phyloP scores from a whole-genome alignment of 73 alveolate species.

The Stentor coeruleus region DNA sequence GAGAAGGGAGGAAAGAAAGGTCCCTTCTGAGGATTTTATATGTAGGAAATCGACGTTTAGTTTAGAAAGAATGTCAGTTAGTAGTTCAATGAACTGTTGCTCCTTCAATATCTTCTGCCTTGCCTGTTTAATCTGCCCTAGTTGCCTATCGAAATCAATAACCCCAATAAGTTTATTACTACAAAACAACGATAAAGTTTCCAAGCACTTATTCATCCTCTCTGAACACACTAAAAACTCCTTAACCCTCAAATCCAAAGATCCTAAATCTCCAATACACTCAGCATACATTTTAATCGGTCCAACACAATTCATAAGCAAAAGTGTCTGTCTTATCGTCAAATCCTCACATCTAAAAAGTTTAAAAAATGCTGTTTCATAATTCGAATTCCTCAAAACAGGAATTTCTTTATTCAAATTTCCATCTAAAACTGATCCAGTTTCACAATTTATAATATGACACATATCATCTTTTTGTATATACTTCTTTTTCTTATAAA shows the following conservation, averaged over 20 bases:
- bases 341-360: neutral
- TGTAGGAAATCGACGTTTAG: neutral
- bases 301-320: neutral
- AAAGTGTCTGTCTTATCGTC: neutral
- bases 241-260: neutral
- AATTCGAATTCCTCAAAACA: neutral
- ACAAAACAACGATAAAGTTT: neutral
- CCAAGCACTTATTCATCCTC: neutral
- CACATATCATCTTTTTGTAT: neutral
- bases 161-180: neutral
- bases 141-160: neutral
- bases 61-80: neutral
- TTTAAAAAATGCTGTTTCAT: conserved; percentile 13
- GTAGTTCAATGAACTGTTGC: neutral
- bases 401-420: neutral
- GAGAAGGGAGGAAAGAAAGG: too few relatives aligned
- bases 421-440: neutral
- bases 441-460: neutral
- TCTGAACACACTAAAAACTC: neutral
- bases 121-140: neutral
- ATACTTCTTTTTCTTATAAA: neutral
- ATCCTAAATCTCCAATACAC: neutral
- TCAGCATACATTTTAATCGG: neutral
- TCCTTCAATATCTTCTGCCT: conserved; percentile 4
- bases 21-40: neutral